Evolutionary conservation across 1,284 basidiomycete genomes (phyloP), one percentile per base, ranked within the genome.

Genomic region (Exobasidium cylindrosporum): DNA sequence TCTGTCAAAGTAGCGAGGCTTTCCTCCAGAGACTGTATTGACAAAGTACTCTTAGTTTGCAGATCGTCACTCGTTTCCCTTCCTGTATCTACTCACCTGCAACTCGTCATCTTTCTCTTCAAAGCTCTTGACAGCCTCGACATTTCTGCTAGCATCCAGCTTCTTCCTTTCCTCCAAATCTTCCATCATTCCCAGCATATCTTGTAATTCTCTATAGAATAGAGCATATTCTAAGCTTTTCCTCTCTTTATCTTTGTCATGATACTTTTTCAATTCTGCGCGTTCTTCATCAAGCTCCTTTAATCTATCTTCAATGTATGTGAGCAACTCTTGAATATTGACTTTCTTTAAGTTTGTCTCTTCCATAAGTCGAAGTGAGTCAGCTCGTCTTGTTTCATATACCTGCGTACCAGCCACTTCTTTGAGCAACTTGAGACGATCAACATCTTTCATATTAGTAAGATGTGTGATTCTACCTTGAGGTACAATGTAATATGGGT

Each of bases 401-500:
- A 98, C 93, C 73, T 96, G 92, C 0, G 96, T 98, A 0, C 96
- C 96, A 0, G 96, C 96, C 0, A 99, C 95, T 80, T 99, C 96
- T 78, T 99, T 98, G 55, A 99, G 84, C 17, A 98, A 84, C 0
- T 90, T 88, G 3, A 99, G 85, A 1, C 96, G 87, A 80, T 99
- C 95, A 65, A 89, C 87, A 76, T 99, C 96, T 81, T 96, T 96
- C 43, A 95, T 94, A 70, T 98, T 98, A 4, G 96, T 98, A 17
- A 99, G 84, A 31, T 91, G 89, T 0, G 95, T 97, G 74, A 99
- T 97, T 60, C 95, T 84, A 63, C 95, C 95, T 83, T 98, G 95
- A 0, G 95, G 95, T 0, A 98, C 95, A 67, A 99, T 99, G 78
- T 98, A 99, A 82, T 98, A 99, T 0, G 96, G 96, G 75, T 98